These are phyloP conservation scores for Pichia membranifaciens DNA, from an alignment of 805 yeast species.

Conservation along the genomic window DNA sequence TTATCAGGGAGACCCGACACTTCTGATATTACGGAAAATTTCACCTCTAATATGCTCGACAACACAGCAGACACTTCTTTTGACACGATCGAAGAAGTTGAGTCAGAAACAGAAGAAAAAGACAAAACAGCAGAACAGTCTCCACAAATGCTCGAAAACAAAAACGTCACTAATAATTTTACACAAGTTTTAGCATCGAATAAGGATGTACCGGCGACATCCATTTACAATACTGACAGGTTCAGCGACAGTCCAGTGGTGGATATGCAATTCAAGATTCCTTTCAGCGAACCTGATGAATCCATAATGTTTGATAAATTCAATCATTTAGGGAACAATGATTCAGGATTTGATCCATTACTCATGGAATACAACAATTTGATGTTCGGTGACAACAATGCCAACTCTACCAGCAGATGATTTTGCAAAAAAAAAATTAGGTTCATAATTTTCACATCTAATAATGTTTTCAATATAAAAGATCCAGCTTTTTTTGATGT, in stretches of 20 bases:
- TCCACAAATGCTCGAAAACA: background rate
- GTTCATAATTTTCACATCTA: too few species aligned
- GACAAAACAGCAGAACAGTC: background rate
- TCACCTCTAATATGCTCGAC: slow-evolving; percentile 1
- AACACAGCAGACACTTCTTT: slow-evolving; percentile 2
- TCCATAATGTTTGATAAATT: background rate
- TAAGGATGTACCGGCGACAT: background rate
- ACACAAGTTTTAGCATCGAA: background rate
- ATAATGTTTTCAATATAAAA: too few species aligned
- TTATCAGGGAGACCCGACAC: background rate
- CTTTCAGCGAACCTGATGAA: background rate
- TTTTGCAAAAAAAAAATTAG: too few species aligned
- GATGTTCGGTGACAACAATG: background rate
- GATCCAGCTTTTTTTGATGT: too few species aligned
- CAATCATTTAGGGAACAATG: background rate
- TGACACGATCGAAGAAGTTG: slow-evolving; percentile 2
- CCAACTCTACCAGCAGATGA: background rate
- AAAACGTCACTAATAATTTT: background rate
- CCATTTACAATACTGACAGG: background rate
- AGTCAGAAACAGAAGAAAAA: background rate
- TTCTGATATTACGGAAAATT: background rate
- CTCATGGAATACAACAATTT: background rate
- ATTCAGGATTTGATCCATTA: background rate
- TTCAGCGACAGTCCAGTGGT: background rate
- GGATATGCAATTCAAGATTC: background rate